Conservation (phyloP, 2,329 filamentous ascomycete genomes). For the Hortaea werneckii region DNA sequence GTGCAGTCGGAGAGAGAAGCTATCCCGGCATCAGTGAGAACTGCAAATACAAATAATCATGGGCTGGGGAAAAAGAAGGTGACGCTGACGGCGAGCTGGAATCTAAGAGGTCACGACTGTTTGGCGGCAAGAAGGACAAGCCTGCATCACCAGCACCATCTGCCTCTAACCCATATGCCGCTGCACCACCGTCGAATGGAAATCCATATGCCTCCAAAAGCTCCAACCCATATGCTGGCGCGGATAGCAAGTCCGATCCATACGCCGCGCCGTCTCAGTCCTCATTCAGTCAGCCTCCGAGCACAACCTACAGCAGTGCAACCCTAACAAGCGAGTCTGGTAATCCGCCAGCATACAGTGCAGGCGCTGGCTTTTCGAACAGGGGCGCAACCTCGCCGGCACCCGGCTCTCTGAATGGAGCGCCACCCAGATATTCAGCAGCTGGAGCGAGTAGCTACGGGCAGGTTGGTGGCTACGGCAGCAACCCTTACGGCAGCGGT, state of each 20-base stretch:
- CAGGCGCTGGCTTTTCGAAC: too few relatives aligned
- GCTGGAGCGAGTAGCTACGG: too few relatives aligned
- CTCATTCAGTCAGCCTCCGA: slow-evolving; percentile 19
- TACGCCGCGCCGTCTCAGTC: slow-evolving; percentile 17
- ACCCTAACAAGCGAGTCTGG: slow-evolving; percentile 14
- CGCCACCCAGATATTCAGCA: too few relatives aligned
- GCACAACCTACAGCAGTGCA: slow-evolving; percentile 21
- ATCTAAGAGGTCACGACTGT: slow-evolving; percentile 46
- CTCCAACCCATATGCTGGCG: slow-evolving; percentile 24
- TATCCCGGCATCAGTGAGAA: too few relatives aligned
- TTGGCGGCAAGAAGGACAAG: slow-evolving; percentile 45
- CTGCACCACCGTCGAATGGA: slow-evolving; percentile 29
- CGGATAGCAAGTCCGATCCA: slow-evolving; percentile 15
- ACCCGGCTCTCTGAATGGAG: too few relatives aligned
- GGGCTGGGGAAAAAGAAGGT: slow-evolving; percentile 42
- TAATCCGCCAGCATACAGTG: slow-evolving; percentile 28
- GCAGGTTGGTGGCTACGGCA: slow-evolving; percentile 40
- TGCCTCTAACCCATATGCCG: slow-evolving; percentile 46
- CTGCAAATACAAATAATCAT: too few relatives aligned
- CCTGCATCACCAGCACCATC: slow-evolving; percentile 32
- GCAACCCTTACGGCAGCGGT: slow-evolving; percentile 39
- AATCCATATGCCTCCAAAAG: slow-evolving; percentile 43
- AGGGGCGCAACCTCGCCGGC: too few relatives aligned
- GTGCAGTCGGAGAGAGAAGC: too few relatives aligned
- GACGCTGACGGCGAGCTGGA: slow-evolving; percentile 43